A percentile compares a stretch with the other conserved stretches of the same genome.
Conservation (phyloP, 257 asterid species). For the Solanum medicagineum region DNA sequence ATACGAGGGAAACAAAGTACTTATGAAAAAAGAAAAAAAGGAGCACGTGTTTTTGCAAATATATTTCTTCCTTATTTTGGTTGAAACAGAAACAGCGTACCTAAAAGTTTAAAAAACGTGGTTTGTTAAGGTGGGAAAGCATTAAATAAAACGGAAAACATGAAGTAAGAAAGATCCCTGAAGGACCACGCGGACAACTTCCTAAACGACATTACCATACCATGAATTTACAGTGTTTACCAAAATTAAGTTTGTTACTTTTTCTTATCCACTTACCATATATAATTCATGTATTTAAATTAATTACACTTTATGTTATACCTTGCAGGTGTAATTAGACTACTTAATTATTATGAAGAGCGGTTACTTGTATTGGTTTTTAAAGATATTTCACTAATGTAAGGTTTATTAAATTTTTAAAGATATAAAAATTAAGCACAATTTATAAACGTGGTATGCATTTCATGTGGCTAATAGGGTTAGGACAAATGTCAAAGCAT, state of each 20-base stretch:
- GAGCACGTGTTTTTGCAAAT: background rate
- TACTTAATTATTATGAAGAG: background rate
- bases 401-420: background rate
- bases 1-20: background rate
- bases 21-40: background rate
- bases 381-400: background rate
- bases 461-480: background rate
- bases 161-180: background rate
- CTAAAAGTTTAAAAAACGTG: constrained; percentile 30
- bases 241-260: too few species aligned
- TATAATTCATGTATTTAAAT: background rate
- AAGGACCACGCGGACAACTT: background rate
- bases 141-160: background rate
- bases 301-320: background rate
- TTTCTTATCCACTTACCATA: background rate
- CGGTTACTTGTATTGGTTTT: background rate
- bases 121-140: constrained; percentile 11
- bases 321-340: background rate
- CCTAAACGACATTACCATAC: background rate
- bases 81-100: constrained; percentile 5
- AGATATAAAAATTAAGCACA: background rate
- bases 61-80: background rate
- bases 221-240: background rate
- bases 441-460: background rate
- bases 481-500: background rate